Evolutionary conservation across 1,139 yeast genomes (phyloP), one percentile per base, ranked within the genome.

Genomic region (Wickerhamomyces sp.): DNA sequence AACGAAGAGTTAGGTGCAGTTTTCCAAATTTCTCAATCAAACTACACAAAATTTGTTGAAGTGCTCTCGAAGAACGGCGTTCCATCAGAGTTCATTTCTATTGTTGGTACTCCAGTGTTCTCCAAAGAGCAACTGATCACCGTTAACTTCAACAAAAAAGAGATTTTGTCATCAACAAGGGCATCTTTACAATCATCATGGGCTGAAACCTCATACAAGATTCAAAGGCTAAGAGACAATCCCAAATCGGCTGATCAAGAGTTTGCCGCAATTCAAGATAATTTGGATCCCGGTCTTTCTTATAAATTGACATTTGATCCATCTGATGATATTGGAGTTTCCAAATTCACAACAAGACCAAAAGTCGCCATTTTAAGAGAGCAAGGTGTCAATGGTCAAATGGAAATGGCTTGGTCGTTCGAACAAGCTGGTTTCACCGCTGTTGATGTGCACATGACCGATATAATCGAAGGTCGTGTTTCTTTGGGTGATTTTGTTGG

Each of bases 361-460:
- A 82, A 78, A 62, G 98, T 93, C 45, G 98, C 98, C 24, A 88
- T 93, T 41, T 71, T 93, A 55, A 84, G 99, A 66, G 99, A 93
- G 59, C 98, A 93, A 66, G 99, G 99, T 65, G 96, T 91, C 37
- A 93, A 93, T 59, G 95, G 97, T 22, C 96, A 91, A 61, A 86
- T 83, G 70, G 99, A 93, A 65, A 89, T 93, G 97, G 96, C 98
- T 1, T 89, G 94, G 87, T 78, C 93, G 42, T 88, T 91, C 74
- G 81, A 81, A 58, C 88, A 80, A 59, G 96, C 98, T 20, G 99
- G 98, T 0, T 93, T 93, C 59, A 88, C 80, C 22, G 76, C 88
- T 13, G 78, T 86, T 41, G 99, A 93, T 62, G 95, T 93, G 28
- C 97, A 94, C 58, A 91, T 93, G 98, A 77, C 95, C 13, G 99